Conservation (phyloP, 306 rosid genomes). For the Chamaecrista fasciculata region DNA sequence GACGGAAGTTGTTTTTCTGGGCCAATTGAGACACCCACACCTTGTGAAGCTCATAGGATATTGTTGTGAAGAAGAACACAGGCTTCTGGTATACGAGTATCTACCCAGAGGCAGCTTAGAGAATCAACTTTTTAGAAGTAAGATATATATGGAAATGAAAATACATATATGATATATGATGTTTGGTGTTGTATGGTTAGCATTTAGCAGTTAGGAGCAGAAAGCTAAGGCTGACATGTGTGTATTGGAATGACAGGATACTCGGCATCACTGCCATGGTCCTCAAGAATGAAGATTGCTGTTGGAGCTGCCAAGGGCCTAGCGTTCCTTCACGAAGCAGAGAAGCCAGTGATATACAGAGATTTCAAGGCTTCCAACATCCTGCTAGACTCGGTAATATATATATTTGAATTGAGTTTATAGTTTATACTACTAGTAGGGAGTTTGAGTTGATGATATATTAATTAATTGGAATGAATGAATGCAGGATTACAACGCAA, state of each 20-base stretch:
- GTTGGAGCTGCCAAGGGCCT: constrained; percentile 92
- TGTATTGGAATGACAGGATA: constrained; percentile 42
- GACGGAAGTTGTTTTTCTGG: constrained; percentile 90
- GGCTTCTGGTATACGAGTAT: constrained; percentile 74
- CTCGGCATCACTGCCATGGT: constrained; percentile 74
- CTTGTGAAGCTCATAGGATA: constrained; percentile 90
- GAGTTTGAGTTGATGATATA: too few relatives aligned
- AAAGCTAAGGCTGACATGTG: too few relatives aligned
- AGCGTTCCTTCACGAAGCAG: constrained; percentile 82
- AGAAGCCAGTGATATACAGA: constrained; percentile 77
- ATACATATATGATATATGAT: too few relatives aligned
- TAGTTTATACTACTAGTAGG: too few relatives aligned
- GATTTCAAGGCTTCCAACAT: constrained; percentile 94
- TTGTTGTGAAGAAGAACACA: constrained; percentile 85
- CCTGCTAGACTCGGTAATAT: constrained; percentile 71
- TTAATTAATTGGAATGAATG: not conserved
- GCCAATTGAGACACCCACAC: constrained; percentile 82
- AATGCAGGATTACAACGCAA: constrained; percentile 73
- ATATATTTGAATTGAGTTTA: not conserved
- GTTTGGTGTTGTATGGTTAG: too few relatives aligned
- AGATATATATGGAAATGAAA: not conserved
- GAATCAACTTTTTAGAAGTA: constrained; percentile 89
- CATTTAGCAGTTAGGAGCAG: too few relatives aligned
- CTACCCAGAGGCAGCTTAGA: constrained; percentile 98
- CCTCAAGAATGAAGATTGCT: constrained; percentile 89